These are phyloP conservation scores for Lachancea lanzarotensis DNA, from an alignment of 805 yeast species.

Conservation along the genomic window DNA sequence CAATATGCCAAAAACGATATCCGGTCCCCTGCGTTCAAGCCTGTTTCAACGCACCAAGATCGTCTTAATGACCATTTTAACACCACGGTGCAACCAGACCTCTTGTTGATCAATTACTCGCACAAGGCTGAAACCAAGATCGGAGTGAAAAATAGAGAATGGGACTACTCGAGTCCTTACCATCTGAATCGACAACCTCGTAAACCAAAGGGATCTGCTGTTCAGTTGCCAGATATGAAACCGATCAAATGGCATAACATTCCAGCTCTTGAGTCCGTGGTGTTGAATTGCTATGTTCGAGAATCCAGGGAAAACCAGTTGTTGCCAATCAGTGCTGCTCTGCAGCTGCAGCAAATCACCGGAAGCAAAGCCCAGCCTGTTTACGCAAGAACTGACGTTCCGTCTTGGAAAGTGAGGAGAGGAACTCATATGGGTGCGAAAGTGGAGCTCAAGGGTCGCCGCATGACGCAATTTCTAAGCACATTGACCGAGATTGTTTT, in stretches of 20 bases:
- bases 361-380: conserved; percentile 74
- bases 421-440: conserved; percentile 92
- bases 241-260: conserved; percentile 63
- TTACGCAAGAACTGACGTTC: conserved; percentile 70
- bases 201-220: conserved; percentile 69
- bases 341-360: conserved; percentile 90
- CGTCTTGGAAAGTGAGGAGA: conserved; percentile 78
- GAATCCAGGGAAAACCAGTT: conserved; percentile 65
- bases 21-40: conserved; percentile 70
- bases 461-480: conserved; percentile 76
- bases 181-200: conserved; percentile 74
- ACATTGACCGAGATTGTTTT: conserved; percentile 88
- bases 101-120: conserved; percentile 67
- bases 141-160: conserved; percentile 71
- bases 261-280: conserved; percentile 63
- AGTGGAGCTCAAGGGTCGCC: conserved; percentile 66
- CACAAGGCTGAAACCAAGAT: conserved; percentile 49
- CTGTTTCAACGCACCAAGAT: conserved; percentile 69
- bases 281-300: conserved; percentile 69
- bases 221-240: conserved; percentile 66
- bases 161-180: conserved; percentile 87
- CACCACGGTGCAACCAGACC: conserved; percentile 68
- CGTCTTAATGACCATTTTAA: conserved; percentile 70
- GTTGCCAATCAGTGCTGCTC: conserved; percentile 65
- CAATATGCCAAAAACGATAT: conserved; percentile 66